phyloP scores from a whole-genome alignment of 1,284 basidiomycete genomes.

The Cutaneotrichosporon sp. region DNA sequence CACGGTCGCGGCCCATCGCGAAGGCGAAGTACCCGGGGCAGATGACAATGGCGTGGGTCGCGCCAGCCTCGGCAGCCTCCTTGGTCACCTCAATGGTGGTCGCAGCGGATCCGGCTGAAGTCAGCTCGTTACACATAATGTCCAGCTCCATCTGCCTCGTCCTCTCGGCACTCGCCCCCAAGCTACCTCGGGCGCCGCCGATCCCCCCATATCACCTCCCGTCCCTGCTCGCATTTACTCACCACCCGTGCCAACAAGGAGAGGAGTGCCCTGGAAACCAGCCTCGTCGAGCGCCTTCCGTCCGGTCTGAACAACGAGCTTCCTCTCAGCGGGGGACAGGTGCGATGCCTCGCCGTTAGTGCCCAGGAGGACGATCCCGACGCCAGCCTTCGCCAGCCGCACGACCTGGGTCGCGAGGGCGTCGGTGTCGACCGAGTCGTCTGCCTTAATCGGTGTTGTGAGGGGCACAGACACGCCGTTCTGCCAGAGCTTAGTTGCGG shows the following conservation, averaged over 20 bases:
- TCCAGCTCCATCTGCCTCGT: too few species aligned
- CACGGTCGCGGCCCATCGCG: slow-evolving; percentile 49
- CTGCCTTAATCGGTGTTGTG: slow-evolving; percentile 49
- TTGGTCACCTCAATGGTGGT: slow-evolving; percentile 74
- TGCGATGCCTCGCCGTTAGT: slow-evolving; percentile 56
- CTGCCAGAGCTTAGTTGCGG: slow-evolving; percentile 25
- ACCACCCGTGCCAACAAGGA: slow-evolving; percentile 81
- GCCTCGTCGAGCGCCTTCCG: slow-evolving; percentile 68
- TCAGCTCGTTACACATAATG: too few species aligned
- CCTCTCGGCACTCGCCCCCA: too few species aligned
- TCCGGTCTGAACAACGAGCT: slow-evolving; percentile 60
- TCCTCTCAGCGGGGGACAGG: slow-evolving; percentile 65
- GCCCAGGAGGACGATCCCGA: slow-evolving; percentile 50
- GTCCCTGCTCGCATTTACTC: slow-evolving; percentile 40
- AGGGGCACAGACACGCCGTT: slow-evolving; percentile 50
- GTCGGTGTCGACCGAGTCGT: slow-evolving; percentile 45
- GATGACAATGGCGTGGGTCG: slow-evolving; percentile 58
- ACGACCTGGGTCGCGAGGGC: slow-evolving; percentile 50
- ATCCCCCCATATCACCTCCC: too few species aligned
- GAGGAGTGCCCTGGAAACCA: slow-evolving; percentile 61
- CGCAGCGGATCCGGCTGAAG: slow-evolving; percentile 56
- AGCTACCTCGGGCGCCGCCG: too few species aligned
- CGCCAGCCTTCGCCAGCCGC: slow-evolving; percentile 48
- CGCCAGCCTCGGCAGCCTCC: slow-evolving; percentile 75
- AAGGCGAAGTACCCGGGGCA: slow-evolving; percentile 51